Percentiles rank a stretch among this genome's conserved stretches.
These are phyloP conservation scores for Ganoderma lucidum DNA, from an alignment of 1,284 basidiomycete species.

Conservation along the genomic window DNA sequence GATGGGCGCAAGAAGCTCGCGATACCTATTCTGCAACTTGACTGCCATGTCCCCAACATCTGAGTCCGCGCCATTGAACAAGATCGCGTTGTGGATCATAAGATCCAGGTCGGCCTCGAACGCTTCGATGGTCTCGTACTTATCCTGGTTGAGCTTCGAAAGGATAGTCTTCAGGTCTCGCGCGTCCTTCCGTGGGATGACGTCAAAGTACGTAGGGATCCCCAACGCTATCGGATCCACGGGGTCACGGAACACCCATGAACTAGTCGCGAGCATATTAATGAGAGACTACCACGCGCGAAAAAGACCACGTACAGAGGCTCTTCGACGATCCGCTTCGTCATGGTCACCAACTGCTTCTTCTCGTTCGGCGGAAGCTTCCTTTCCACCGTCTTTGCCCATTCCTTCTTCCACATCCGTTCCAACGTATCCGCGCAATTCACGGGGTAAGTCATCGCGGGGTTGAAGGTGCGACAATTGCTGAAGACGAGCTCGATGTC, in stretches of 20 bases:
- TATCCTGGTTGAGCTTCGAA: slow-evolving; percentile 82
- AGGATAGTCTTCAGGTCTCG: slow-evolving; percentile 89
- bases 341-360: slow-evolving; percentile 75
- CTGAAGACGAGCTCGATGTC: slow-evolving; percentile 88
- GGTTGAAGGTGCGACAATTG: slow-evolving; percentile 94
- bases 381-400: slow-evolving; percentile 80
- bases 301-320: slow-evolving; percentile 59
- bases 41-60: slow-evolving; percentile 75
- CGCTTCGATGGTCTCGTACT: slow-evolving; percentile 79
- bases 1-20: slow-evolving; percentile 58
- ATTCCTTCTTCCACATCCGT: slow-evolving; percentile 84
- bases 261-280: slow-evolving; percentile 48
- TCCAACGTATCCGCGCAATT: slow-evolving; percentile 80
- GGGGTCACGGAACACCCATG: slow-evolving; percentile 85
- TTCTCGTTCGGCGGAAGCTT: slow-evolving; percentile 86
- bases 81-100: slow-evolving; percentile 87
- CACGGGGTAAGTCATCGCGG: slow-evolving; percentile 79
- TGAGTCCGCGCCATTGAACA: slow-evolving; percentile 85
- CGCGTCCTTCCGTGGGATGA: slow-evolving; percentile 86
- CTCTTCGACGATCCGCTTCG: slow-evolving; percentile 80
- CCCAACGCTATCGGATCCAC: slow-evolving; percentile 81
- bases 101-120: slow-evolving; percentile 86
- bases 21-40: slow-evolving; percentile 56
- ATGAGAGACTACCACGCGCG: background rate
- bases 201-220: slow-evolving; percentile 85